A percentile compares a stretch with the other conserved stretches of the same genome.
phyloP scores from a whole-genome alignment of 2,329 filamentous ascomycete genomes.

The Colletotrichum paranaense region DNA sequence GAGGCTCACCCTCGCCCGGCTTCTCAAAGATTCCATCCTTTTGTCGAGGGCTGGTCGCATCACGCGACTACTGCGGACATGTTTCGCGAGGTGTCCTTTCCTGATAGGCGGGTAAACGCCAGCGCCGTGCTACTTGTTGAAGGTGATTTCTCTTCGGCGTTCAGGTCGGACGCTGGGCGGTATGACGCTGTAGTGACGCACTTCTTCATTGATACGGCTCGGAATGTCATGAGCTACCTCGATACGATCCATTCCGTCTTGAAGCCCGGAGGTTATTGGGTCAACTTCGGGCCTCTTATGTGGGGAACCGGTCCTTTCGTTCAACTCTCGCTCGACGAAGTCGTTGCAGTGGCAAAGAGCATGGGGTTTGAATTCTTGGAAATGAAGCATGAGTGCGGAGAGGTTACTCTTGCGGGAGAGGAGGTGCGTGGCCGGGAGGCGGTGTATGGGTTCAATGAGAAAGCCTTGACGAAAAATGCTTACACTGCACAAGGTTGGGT shows the following conservation, averaged over 20 bases:
- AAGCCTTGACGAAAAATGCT: constrained; percentile 61
- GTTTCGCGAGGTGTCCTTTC: constrained; percentile 57
- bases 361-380: constrained; percentile 65
- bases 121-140: constrained; percentile 60
- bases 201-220: constrained; percentile 71
- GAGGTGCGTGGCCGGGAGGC: constrained; percentile 58
- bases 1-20: constrained; percentile 43
- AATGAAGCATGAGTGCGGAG: constrained; percentile 52
- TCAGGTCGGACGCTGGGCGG: constrained; percentile 39
- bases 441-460: constrained; percentile 63
- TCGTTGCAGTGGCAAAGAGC: constrained; percentile 57
- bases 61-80: constrained; percentile 61
- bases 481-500: too few species aligned
- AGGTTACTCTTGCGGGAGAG: constrained; percentile 51
- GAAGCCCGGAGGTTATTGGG: constrained; percentile 60
- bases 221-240: constrained; percentile 65
- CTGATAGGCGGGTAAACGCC: constrained; percentile 50
- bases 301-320: constrained; percentile 66
- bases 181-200: constrained; percentile 66
- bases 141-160: constrained; percentile 64
- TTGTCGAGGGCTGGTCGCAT: constrained; percentile 67
- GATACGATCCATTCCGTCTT: constrained; percentile 63
- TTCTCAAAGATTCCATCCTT: constrained; percentile 57
- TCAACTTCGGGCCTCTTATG: constrained; percentile 67
- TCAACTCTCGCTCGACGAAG: constrained; percentile 66